Percentiles rank a stretch among this genome's conserved stretches.
Conservation (phyloP, 1,139 yeast genomes). For the Candida dubliniensis region DNA sequence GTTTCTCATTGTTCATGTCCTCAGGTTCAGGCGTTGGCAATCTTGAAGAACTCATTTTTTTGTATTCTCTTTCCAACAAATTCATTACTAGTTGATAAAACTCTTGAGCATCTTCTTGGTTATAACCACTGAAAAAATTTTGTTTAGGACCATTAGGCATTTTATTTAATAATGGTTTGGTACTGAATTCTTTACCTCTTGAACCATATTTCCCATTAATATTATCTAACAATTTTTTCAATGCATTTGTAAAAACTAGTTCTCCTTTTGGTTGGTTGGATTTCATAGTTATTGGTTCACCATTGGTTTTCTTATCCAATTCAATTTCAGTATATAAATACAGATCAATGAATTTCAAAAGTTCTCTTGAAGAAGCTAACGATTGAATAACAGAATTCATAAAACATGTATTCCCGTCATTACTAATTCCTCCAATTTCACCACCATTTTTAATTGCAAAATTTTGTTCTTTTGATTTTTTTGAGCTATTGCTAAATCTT, state of each 20-base stretch:
- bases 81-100: constrained; percentile 80
- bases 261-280: constrained; percentile 30
- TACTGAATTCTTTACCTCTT: constrained; percentile 61
- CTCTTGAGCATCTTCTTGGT: constrained; percentile 95
- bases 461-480: constrained; percentile 27
- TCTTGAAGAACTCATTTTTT: constrained; percentile 20
- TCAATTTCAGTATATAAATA: constrained; percentile 33
- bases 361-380: constrained; percentile 70
- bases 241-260: constrained; percentile 52
- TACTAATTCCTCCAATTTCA: constrained; percentile 77
- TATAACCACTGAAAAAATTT: constrained; percentile 75
- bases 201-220: constrained; percentile 59
- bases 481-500: constrained; percentile 15
- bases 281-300: constrained; percentile 22
- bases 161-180: constrained; percentile 60
- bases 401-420: constrained; percentile 92
- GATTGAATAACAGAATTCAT: constrained; percentile 90
- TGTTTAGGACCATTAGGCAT: constrained; percentile 82
- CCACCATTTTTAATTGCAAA: constrained; percentile 61
- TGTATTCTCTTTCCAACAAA: constrained; percentile 67
- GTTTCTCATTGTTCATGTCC: constrained; percentile 9
- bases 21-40: constrained; percentile 25
- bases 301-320: constrained; percentile 18
- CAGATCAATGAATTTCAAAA: constrained; percentile 56
- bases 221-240: constrained; percentile 50